Base-by-base conservation (phyloP, 2,329 filamentous ascomycete genomes). In the Monilinia fructicola region DNA sequence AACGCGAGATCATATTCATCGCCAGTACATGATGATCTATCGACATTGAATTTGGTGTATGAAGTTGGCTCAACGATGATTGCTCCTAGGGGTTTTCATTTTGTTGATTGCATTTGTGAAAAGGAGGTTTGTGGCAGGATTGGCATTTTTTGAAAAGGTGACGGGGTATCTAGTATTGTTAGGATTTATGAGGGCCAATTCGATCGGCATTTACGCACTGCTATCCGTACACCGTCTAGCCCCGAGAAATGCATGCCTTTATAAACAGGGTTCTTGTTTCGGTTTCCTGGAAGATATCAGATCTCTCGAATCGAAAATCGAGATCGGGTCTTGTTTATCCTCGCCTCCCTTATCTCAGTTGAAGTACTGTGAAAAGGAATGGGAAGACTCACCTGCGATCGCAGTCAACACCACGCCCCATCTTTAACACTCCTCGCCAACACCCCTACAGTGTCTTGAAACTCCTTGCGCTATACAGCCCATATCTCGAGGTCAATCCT, bases 401-500 rank as follows among this genome's bases (percentile, higher is more conserved):
- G 82, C 84, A 67, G 86, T 80, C 2, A 91, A 80, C 1, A 84
- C 78, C 68, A 86, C 0, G 84, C 84, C 0, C 87, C 87, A 72
- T 92, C 89, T n/a, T 81, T 81, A 2, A 92, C 84, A 0, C 84
- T 89, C 38, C 44, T 59, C 14, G 54, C 55, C 40, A 67, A 35
- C 16, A 55, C 40, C 0, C 89, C 89, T 0, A 90, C 80, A 0
- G 84, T 87, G 72, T 92, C 89, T 71, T 89, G 85, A 69, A 85
- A 82, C 28, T 81, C 76, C 82, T 84, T 3, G 90, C 84, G 1
- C 88, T 88, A 12, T 91, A 83, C 2, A 90, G 87, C 4, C 88
- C 79, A 67, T 83, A 77, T 14, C 85, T 78, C 1, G 85, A 87
- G 0, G 84, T 88, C 3, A 90, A 78, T 0, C 87, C 88, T 1